Evolutionary conservation across 306 rosid species (phyloP).

Genomic region (Vicia villosa): DNA sequence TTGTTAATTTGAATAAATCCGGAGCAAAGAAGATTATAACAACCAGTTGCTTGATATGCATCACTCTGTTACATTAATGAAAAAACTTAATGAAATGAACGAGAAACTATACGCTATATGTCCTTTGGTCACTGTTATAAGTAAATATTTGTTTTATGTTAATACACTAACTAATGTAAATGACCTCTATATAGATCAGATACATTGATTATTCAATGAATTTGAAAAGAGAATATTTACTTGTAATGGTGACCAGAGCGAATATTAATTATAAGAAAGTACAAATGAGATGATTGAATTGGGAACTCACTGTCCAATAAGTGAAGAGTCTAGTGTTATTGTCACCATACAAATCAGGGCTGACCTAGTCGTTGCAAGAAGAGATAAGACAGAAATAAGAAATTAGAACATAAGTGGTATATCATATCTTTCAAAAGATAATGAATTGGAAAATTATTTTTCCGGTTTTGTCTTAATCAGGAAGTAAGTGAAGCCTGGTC

Average conservation of each 20-base stretch:
- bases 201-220: too few species aligned
- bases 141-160: too few species aligned
- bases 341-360: constrained; percentile 61
- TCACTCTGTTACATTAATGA: constrained; percentile 51
- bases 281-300: constrained; percentile 16
- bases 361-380: constrained; percentile 48
- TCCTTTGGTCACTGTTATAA: not conserved
- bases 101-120: constrained; percentile 18
- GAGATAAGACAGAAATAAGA: constrained; percentile 30
- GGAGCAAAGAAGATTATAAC: constrained; percentile 63
- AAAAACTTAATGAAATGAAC: constrained; percentile 24
- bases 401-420: constrained; percentile 25
- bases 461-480: not conserved
- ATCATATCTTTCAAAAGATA: constrained; percentile 8
- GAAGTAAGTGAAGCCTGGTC: not conserved
- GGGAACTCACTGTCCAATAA: constrained; percentile 59
- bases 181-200: too few species aligned
- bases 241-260: too few species aligned
- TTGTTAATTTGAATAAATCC: constrained; percentile 62
- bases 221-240: too few species aligned
- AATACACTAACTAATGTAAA: too few species aligned
- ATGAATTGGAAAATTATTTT: not conserved
- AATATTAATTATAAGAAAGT: not conserved
- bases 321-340: constrained; percentile 61
- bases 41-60: constrained; percentile 68